These are phyloP conservation scores for Gossypium schwendimanii DNA, from an alignment of 441 rosid genomes.

Conservation along the genomic window DNA sequence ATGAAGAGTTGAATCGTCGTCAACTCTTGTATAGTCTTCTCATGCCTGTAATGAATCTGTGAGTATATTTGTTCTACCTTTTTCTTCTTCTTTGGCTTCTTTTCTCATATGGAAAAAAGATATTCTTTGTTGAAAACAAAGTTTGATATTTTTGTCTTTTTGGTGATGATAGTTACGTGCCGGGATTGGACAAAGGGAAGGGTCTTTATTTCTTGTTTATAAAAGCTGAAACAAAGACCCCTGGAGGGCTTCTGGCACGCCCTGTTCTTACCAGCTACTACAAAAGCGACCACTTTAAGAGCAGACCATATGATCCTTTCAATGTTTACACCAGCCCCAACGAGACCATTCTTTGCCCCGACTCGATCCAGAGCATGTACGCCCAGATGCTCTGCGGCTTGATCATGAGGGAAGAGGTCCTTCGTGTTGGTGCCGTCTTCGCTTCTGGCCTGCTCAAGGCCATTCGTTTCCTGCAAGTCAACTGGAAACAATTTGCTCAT, in stretches of 20 bases:
- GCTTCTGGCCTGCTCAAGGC: conserved; percentile 71
- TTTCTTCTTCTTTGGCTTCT: neutral
- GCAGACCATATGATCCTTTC: conserved; percentile 55
- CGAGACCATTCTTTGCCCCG: conserved; percentile 56
- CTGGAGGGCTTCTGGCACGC: conserved; percentile 58
- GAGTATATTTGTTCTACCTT: conserved; percentile 14
- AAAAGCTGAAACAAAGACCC: conserved; percentile 54
- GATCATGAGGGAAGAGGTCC: conserved; percentile 55
- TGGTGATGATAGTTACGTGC: conserved; percentile 38
- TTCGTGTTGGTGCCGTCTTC: conserved; percentile 55
- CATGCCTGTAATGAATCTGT: conserved; percentile 73
- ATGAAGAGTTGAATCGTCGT: conserved; percentile 58
- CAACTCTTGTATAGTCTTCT: conserved; percentile 50
- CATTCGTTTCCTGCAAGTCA: conserved; percentile 46
- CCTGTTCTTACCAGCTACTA: conserved; percentile 74
- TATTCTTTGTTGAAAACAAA: neutral
- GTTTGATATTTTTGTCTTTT: neutral
- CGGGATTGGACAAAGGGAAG: conserved; percentile 59
- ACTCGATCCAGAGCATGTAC: conserved; percentile 69
- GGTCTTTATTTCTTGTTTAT: conserved; percentile 56
- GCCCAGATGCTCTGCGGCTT: conserved; percentile 72
- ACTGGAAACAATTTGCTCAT: conserved; percentile 41
- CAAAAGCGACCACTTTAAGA: conserved; percentile 61
- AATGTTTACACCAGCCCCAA: conserved; percentile 61
- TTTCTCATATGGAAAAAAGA: neutral